Base-by-base conservation (phyloP, 2,329 filamentous ascomycete genomes). In the Saccharata proteae region DNA sequence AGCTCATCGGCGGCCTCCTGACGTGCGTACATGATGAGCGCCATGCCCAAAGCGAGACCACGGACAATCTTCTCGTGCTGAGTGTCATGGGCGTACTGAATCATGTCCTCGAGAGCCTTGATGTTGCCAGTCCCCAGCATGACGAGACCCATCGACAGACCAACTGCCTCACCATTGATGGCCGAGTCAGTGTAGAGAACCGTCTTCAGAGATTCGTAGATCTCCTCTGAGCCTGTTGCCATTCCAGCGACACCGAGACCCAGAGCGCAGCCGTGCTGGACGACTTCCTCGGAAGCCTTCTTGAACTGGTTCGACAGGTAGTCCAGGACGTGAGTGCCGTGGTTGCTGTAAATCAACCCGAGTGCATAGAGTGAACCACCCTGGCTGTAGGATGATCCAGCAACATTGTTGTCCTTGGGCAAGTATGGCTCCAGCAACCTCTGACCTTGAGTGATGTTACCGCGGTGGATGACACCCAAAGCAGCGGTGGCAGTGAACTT, bases 31-130 rank as follows among this genome's bases (percentile, higher is more conserved):
- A 96, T 96, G 63, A 98, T 93, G 37, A 98, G 67, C 8, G 90
- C 85, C 84, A 98, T 96, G 37, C 90, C 90, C 43, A 98, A 73
- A 18, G 90, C 88, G 37, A 94, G 74, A 52, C 90, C 90, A 29
- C 90, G 84, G 15, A 98, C 85, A 49, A 93, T 96, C 71, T 98
- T 98, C 65, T 98, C 90, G 61, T 98, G 90, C 39, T 92, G 88
- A 1, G 90, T 98, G 44, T 98, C 90, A 49, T 94, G 90, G 4
- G 90, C 85, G 51, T 98, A 98, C 27, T 85, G 80, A 36, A 94
- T 90, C 88, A 98, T 94, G 45, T 93, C 84, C 51, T 94, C 84
- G 6, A 98, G 62, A 6, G 85, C 86, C 54, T 82, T 85, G 51
- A 85, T 78, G 53, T 94, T 93, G 39, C 88, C 90, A n/a, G 88